Evolutionary conservation across 2,329 filamentous ascomycete species (phyloP).

Genomic region (Phialemoniopsis sp.): DNA sequence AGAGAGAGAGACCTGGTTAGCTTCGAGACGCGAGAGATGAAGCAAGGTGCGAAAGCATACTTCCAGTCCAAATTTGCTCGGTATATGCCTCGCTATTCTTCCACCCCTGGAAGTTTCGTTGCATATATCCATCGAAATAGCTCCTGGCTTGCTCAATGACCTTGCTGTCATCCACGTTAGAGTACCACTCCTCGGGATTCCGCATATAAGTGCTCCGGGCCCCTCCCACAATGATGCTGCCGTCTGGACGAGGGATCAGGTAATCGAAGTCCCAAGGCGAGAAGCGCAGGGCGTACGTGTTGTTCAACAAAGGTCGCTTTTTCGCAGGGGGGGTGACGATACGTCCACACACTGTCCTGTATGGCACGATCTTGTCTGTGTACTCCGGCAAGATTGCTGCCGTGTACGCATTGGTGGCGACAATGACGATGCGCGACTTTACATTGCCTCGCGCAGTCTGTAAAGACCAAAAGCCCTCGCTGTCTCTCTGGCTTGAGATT

Average conservation of each 20-base stretch:
- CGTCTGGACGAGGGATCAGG: slow-evolving; percentile 37
- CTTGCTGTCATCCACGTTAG: slow-evolving; percentile 37
- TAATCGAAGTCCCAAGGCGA: slow-evolving; percentile 23
- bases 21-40: too few species aligned
- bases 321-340: slow-evolving; percentile 1
- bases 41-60: slow-evolving; percentile 8
- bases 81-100: slow-evolving; percentile 30
- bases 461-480: slow-evolving; percentile 11
- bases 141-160: slow-evolving; percentile 33
- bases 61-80: slow-evolving; percentile 26
- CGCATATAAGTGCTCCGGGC: slow-evolving; percentile 21
- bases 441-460: slow-evolving; percentile 12
- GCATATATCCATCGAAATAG: slow-evolving; percentile 46
- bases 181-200: slow-evolving; percentile 34
- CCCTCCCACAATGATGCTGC: slow-evolving; percentile 34
- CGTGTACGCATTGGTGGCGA: slow-evolving; percentile 28
- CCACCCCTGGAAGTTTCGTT: slow-evolving; percentile 42
- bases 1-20: too few species aligned
- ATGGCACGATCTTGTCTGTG: slow-evolving; percentile 18
- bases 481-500: slow-evolving; percentile 9
- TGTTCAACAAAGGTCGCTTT: too few species aligned
- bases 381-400: slow-evolving; percentile 23
- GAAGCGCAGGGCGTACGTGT: too few species aligned
- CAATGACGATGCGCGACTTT: slow-evolving; percentile 17
- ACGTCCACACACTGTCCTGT: slow-evolving; percentile 7